Percentiles rank a stretch among this genome's conserved stretches.
These are phyloP conservation scores for Solanum bukasovii DNA, from an alignment of 257 asterid species.

Conservation along the genomic window DNA sequence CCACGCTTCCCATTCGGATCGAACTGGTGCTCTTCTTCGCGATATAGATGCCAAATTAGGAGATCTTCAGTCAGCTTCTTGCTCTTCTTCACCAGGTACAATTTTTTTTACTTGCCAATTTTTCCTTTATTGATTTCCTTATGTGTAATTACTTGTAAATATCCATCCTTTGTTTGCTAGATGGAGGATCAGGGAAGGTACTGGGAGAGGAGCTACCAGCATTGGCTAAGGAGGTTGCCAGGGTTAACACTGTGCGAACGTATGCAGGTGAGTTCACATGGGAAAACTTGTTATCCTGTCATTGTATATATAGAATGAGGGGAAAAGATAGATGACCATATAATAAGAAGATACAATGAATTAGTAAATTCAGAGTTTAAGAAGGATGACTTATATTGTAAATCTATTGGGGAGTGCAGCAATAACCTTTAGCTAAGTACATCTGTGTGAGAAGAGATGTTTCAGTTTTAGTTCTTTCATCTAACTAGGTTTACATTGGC, in stretches of 20 bases:
- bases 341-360: not conserved
- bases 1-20: slow-evolving; percentile 48
- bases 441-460: not conserved
- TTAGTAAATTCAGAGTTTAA: not conserved
- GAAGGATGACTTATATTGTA: not conserved
- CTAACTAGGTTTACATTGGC: not conserved
- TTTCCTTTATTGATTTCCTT: not conserved
- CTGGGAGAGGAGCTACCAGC: slow-evolving; percentile 79
- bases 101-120: not conserved
- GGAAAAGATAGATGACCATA: not conserved
- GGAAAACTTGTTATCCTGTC: not conserved
- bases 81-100: slow-evolving; percentile 33
- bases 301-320: not conserved
- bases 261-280: slow-evolving; percentile 59
- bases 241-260: slow-evolving; percentile 79
- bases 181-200: slow-evolving; percentile 48
- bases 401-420: not conserved
- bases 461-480: not conserved
- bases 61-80: slow-evolving; percentile 43
- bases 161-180: slow-evolving; percentile 11
- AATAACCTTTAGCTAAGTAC: not conserved
- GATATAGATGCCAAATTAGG: slow-evolving; percentile 36
- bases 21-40: slow-evolving; percentile 31
- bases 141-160: not conserved
- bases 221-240: slow-evolving; percentile 92